phyloP scores from a whole-genome alignment of 371 early-diverging fungal genomes.

The Mortierella polycephala region DNA sequence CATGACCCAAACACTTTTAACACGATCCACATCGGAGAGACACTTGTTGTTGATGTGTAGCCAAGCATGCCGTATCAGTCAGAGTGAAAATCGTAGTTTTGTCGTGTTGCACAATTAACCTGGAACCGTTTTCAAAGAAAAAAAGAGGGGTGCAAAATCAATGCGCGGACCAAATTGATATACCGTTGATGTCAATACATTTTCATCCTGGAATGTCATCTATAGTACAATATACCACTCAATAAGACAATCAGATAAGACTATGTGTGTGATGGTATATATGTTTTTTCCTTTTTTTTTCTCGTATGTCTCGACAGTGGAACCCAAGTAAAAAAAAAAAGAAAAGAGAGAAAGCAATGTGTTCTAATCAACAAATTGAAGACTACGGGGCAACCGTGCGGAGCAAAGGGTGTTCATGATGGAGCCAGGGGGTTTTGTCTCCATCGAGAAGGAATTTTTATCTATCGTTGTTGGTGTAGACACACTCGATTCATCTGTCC shows the following conservation, averaged over 20 bases:
- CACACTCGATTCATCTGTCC: neutral
- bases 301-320: no score
- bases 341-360: neutral
- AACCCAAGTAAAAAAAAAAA: neutral
- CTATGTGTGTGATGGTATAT: no score
- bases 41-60: slow-evolving; percentile 46
- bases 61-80: neutral
- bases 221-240: no score
- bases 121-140: no score
- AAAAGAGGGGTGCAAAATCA: no score
- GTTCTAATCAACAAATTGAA: slow-evolving; percentile 38
- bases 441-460: neutral
- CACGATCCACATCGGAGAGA: slow-evolving; percentile 69
- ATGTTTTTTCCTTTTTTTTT: no score
- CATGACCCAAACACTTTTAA: slow-evolving; percentile 61
- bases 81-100: no score
- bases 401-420: slow-evolving; percentile 13
- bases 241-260: no score
- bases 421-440: neutral
- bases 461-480: neutral
- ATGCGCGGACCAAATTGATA: no score
- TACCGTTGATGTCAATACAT: no score
- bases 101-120: no score
- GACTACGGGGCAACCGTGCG: slow-evolving; percentile 36
- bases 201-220: no score